A percentile compares a stretch with the other conserved stretches of the same genome.
Evolutionary conservation across 108 stramenopile genomes (phyloP).

Genomic region (Poteriospumella lacustris): DNA sequence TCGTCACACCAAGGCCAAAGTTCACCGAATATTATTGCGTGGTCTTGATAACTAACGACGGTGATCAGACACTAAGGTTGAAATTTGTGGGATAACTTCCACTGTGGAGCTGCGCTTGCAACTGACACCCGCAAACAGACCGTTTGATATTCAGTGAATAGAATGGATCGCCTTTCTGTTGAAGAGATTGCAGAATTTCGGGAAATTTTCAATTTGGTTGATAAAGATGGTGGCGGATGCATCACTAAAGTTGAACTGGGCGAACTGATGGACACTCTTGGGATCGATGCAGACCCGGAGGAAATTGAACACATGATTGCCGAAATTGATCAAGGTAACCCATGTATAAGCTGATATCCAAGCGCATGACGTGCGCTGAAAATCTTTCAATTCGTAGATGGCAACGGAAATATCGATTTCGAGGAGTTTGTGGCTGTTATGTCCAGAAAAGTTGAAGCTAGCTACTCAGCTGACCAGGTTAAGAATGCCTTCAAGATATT

Average conservation of each 20-base stretch:
- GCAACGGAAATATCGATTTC: conserved; percentile 63
- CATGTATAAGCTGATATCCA: too few species aligned
- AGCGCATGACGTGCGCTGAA: background rate
- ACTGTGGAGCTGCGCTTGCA: too few species aligned
- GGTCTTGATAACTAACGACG: too few species aligned
- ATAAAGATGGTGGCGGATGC: conserved; percentile 56
- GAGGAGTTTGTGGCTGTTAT: conserved; percentile 50
- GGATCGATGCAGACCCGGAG: conserved; percentile 62
- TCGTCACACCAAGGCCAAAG: too few species aligned
- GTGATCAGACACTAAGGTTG: too few species aligned
- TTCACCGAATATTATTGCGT: too few species aligned
- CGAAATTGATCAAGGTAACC: conserved; percentile 60
- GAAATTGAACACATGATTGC: conserved; percentile 64
- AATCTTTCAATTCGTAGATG: background rate
- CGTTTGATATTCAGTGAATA: background rate
- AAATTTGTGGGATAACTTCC: too few species aligned
- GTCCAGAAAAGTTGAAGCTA: conserved; percentile 58
- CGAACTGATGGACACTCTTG: conserved; percentile 62
- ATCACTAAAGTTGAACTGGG: conserved; percentile 64
- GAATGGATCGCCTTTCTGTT: background rate
- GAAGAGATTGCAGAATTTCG: conserved; percentile 27
- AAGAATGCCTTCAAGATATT: conserved; percentile 59
- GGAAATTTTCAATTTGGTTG: background rate
- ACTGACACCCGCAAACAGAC: too few species aligned
- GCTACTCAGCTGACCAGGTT: conserved; percentile 62